Base-by-base conservation (phyloP, 768 basidiomycete genomes). In the Boletus vermiculosoides region DNA sequence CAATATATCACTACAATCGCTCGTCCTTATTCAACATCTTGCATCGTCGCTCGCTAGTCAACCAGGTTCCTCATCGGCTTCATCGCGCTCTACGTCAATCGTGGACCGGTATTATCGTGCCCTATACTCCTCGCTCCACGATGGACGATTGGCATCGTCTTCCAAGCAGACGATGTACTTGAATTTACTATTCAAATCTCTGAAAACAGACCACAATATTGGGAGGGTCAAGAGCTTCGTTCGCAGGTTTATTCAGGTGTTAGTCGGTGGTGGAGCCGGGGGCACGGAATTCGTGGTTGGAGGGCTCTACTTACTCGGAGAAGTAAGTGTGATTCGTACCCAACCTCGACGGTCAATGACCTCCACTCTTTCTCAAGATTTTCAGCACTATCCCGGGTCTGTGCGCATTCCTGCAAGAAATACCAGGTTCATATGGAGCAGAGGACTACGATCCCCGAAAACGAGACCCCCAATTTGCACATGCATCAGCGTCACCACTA, bases 151-250 rank as follows among this genome's bases (percentile, higher is more conserved):
- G 2, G 80, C 86, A 3, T 78, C 80, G 2, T 93, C 93, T 13
- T 89, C 88, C 2, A 98, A 98, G 67, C 94, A 98, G 69, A 94
- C 94, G 6, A 90, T 98, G 87, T 98, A 96, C 71, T 82, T 99
- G 54, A 98, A 98, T 68, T 74, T 99, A 18, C 71, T 98, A 20
- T 95, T 95, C 83, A 94, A 92, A 64, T 87, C 90, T 2, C 73
- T 97, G 61, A 96, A 95, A 72, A 80, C 79, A 4, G 87, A 88
- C 61, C 65, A 64, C 33, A 80, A 81, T 54, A 56, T 71, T 0
- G 83, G 83, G 46, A 80, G 96, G 10, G 80, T 88, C 18, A 86
- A 85, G 69, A 92, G 93, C 1, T 84, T 97, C 58, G 80, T 98
- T 28, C 82, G 89, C 64, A 75, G 96, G 45, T 85, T 97, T 45